Percentiles rank a stretch among this genome's conserved stretches.
These are phyloP conservation scores for Bipolaris sorokiniana DNA, from an alignment of 2,329 filamentous ascomycete species.

Conservation along the genomic window DNA sequence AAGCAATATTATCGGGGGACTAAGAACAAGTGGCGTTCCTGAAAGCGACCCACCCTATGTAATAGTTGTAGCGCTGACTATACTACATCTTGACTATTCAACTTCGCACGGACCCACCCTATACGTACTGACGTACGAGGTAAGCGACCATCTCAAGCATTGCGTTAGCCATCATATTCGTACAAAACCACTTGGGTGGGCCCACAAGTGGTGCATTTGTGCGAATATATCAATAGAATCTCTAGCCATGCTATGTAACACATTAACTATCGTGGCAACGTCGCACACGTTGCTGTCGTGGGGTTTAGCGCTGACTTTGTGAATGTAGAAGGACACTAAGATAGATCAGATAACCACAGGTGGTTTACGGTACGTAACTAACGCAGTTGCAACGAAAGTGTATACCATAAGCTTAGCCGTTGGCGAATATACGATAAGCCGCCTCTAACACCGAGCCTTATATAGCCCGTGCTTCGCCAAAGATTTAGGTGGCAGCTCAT, in stretches of 20 bases:
- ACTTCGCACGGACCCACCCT: no score
- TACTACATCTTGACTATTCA: neutral
- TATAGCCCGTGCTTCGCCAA: no score
- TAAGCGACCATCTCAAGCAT: neutral
- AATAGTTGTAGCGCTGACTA: neutral
- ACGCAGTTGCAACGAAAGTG: neutral
- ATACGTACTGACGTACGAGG: neutral
- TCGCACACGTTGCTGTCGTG: neutral
- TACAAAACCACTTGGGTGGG: neutral
- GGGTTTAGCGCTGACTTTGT: neutral
- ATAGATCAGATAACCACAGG: neutral
- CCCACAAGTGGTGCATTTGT: neutral
- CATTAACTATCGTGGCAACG: neutral
- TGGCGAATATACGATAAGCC: no score
- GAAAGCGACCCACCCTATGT: neutral
- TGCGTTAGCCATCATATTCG: neutral
- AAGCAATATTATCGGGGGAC: neutral
- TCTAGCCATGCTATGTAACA: neutral
- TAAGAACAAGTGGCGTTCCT: neutral
- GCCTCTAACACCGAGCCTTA: no score
- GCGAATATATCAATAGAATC: neutral
- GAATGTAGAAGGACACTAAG: neutral
- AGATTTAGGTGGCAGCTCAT: no score
- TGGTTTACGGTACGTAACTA: neutral
- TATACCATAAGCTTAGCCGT: neutral